Evolutionary conservation across 495 filamentous ascomycete genomes (phyloP), one percentile per base, ranked within the genome.

Genomic region (Massariosphaeria phaeospora): DNA sequence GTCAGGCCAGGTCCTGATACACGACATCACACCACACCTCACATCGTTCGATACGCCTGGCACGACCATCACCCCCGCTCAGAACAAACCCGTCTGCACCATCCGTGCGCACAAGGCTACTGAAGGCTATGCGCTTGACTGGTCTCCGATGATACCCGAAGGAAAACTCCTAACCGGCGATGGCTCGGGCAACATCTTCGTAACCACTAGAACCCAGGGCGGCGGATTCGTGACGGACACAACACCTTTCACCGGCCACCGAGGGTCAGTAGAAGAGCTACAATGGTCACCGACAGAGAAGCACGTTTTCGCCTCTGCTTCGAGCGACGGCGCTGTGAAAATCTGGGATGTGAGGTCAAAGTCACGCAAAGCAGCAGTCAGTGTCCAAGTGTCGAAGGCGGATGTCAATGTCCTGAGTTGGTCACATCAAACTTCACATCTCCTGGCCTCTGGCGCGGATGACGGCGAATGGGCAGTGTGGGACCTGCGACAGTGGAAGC

Each of bases 381-480:
- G 84, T 41, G 87, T 98, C 43, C 80, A 87, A 59, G 81, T 93
- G 62, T 91, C 85, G 67, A 75, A 79, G 34, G 82, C 82, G 17
- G 93, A 98, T 57, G 88, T 96, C 54, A 98, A 98, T 63, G 93
- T 98, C 26, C 85, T 96, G 72, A 90, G 84, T 52, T 98, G 93
- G 93, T 91, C 87, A 23, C 79, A 80, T 33, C 81, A 88, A 66
- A 94, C 89, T 1, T 80, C 82, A 17, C 86, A 96, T 67, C 80
- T 98, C 5, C 81, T 98, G 10, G 90, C 93, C 0, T 91, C 91
- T 2, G 93, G 93, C 21, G 89, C 88, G 25, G 93, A 98, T 62
- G 90, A 96, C 66, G 93, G 93, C 5, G 83, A 84, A 26, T 97
- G 91, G 89, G 89, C 81, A 0, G 90, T 96, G 11, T 98, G 93